phyloP scores from a whole-genome alignment of 1,284 basidiomycete genomes.

The Apiotrichum gracile region DNA sequence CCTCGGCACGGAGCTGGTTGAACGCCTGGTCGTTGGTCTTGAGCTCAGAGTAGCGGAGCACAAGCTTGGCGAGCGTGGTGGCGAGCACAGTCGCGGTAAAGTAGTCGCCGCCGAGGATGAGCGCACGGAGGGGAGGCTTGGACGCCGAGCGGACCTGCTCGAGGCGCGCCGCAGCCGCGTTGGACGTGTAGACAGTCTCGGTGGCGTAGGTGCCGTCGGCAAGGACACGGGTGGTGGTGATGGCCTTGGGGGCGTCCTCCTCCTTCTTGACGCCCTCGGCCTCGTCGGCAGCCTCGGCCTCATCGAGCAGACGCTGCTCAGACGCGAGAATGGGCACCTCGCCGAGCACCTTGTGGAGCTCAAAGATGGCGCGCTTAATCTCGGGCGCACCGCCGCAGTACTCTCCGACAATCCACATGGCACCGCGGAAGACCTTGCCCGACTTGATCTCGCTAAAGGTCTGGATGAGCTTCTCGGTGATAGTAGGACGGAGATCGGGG shows the following conservation, averaged over 20 bases:
- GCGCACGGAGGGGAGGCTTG: slow-evolving; percentile 84
- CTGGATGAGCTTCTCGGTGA: slow-evolving; percentile 78
- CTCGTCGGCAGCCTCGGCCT: slow-evolving; percentile 58
- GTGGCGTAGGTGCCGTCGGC: slow-evolving; percentile 98
- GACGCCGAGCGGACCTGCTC: slow-evolving; percentile 77
- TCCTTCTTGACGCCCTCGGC: slow-evolving; percentile 36
- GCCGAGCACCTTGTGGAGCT: slow-evolving; percentile 81
- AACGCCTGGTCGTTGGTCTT: slow-evolving; percentile 56
- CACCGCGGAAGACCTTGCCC: slow-evolving; percentile 93
- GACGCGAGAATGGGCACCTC: slow-evolving; percentile 94
- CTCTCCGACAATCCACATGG: slow-evolving; percentile 97
- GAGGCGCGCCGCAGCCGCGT: slow-evolving; percentile 59
- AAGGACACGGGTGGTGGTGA: slow-evolving; percentile 60
- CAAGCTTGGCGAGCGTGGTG: slow-evolving; percentile 83
- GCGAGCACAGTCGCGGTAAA: slow-evolving; percentile 91
- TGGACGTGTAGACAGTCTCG: slow-evolving; percentile 80
- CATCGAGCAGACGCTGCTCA: slow-evolving; percentile 75
- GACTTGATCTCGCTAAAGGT: slow-evolving; percentile 89
- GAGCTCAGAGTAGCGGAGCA: slow-evolving; percentile 70
- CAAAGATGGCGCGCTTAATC: slow-evolving; percentile 68
- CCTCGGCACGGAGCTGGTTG: slow-evolving; percentile 82
- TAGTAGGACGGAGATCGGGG: slow-evolving; percentile 74
- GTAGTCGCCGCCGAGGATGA: slow-evolving; percentile 93
- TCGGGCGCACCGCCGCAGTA: slow-evolving; percentile 66
- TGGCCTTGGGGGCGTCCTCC: slow-evolving; percentile 49